These are phyloP conservation scores for Pseudogymnoascus sp. DNA, from an alignment of 2,329 filamentous ascomycete species.

Conservation along the genomic window DNA sequence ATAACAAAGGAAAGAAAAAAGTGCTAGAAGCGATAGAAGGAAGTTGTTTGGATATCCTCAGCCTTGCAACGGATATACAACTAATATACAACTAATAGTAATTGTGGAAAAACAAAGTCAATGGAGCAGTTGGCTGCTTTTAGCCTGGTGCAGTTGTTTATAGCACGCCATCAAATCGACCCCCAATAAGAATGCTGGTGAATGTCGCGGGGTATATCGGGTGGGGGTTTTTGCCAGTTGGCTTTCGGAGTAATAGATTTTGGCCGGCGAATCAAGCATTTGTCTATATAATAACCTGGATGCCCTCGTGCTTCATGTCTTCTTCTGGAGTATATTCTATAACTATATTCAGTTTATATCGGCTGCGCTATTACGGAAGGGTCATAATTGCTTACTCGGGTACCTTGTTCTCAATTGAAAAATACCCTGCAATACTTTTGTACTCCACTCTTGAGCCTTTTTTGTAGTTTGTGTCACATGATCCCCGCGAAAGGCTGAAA, in stretches of 20 bases:
- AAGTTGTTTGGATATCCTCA: neutral
- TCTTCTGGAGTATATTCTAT: conserved; percentile 5
- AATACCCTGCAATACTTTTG: neutral
- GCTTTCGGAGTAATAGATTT: conserved; percentile 7
- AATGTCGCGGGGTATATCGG: conserved; percentile 3
- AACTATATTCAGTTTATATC: neutral
- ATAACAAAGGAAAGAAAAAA: neutral
- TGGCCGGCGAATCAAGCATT: conserved; percentile 5
- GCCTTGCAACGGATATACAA: neutral
- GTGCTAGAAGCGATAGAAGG: conserved; percentile 8
- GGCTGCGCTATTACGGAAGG: neutral
- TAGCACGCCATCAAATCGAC: conserved; percentile 6
- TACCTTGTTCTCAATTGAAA: neutral
- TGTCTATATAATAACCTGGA: conserved; percentile 3
- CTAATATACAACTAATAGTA: conserved; percentile 8
- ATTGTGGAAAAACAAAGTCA: conserved; percentile 6
- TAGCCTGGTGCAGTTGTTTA: conserved; percentile 2
- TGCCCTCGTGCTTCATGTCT: conserved; percentile 6
- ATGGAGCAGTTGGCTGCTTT: neutral
- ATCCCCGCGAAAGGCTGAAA: conserved; percentile 1
- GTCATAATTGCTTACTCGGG: neutral
- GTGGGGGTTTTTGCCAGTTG: conserved; percentile 10
- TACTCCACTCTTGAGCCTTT: neutral
- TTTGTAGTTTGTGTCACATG: neutral
- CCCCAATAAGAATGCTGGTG: conserved; percentile 4